Evolutionary conservation across 2,329 filamentous ascomycete species (phyloP).

Genomic region (Cercospora brassicicola): DNA sequence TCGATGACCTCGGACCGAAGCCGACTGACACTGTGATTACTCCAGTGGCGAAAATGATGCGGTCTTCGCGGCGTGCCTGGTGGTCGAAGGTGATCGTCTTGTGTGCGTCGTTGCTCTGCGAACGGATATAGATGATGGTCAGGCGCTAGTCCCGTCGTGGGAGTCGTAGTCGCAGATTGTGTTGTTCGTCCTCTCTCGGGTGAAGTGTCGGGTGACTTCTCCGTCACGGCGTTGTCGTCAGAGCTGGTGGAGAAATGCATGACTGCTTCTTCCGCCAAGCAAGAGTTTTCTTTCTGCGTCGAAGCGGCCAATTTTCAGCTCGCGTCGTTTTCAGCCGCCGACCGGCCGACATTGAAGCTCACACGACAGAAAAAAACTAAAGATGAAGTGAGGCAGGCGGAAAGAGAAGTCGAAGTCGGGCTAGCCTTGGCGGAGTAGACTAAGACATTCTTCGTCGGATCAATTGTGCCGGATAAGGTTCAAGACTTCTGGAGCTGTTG

Average conservation of each 20-base stretch:
- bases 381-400: background rate
- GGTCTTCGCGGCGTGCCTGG: background rate
- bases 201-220: constrained; percentile 2
- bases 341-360: background rate
- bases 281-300: background rate
- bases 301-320: background rate
- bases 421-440: background rate
- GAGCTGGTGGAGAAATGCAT: constrained; percentile 5
- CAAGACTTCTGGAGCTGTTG: background rate
- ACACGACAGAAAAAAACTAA: background rate
- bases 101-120: background rate
- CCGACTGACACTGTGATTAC: constrained; percentile 13
- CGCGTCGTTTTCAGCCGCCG: background rate
- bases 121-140: background rate
- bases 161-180: background rate
- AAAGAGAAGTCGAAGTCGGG: constrained; percentile 1
- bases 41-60: constrained; percentile 15
- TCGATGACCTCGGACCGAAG: constrained; percentile 13
- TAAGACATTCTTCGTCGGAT: constrained; percentile 1
- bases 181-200: background rate
- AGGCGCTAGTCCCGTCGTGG: background rate
- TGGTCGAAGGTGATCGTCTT: constrained; percentile 6
- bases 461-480: constrained; percentile 5
- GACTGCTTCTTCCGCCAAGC: background rate
- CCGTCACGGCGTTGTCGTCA: background rate